phyloP scores from a whole-genome alignment of 2,329 filamentous ascomycete genomes.

The Beauveria caledonica region DNA sequence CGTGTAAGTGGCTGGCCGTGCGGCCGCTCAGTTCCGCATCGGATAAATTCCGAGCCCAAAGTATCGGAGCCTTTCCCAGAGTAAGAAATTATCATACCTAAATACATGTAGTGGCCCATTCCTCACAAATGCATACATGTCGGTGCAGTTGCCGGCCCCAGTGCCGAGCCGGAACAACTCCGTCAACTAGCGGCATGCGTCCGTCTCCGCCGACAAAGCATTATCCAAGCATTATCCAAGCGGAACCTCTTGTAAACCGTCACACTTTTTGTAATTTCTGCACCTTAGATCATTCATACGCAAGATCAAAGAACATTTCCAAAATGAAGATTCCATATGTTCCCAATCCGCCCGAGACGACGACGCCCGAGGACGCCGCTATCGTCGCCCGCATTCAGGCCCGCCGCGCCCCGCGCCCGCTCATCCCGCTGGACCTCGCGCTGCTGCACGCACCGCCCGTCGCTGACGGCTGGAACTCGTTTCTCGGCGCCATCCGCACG shows the following conservation, averaged over 20 bases:
- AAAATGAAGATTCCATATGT: constrained; percentile 62
- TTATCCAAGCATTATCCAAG: no score
- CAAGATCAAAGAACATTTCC: neutral
- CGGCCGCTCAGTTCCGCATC: neutral
- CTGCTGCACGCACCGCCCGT: constrained; percentile 67
- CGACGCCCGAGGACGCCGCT: constrained; percentile 38
- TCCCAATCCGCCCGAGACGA: constrained; percentile 39
- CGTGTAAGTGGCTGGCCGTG: neutral
- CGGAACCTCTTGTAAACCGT: neutral
- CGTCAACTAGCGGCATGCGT: neutral
- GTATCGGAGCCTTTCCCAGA: neutral
- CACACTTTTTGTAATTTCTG: neutral
- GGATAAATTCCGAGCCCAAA: neutral
- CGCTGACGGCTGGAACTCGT: constrained; percentile 67
- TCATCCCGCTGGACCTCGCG: constrained; percentile 67
- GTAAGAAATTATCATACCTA: no score
- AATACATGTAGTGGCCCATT: neutral
- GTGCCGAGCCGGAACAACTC: constrained; percentile 3
- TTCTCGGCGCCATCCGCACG: constrained; percentile 56
- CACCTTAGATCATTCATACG: neutral
- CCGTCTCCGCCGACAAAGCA: neutral
- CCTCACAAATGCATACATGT: neutral
- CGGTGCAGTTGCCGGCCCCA: neutral
- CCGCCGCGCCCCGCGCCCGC: constrained; percentile 59
- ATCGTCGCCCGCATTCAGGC: constrained; percentile 57